A percentile compares a stretch with the other conserved stretches of the same genome.
Evolutionary conservation across 805 yeast species (phyloP).

Genomic region (Saccharomycopsis sp.): DNA sequence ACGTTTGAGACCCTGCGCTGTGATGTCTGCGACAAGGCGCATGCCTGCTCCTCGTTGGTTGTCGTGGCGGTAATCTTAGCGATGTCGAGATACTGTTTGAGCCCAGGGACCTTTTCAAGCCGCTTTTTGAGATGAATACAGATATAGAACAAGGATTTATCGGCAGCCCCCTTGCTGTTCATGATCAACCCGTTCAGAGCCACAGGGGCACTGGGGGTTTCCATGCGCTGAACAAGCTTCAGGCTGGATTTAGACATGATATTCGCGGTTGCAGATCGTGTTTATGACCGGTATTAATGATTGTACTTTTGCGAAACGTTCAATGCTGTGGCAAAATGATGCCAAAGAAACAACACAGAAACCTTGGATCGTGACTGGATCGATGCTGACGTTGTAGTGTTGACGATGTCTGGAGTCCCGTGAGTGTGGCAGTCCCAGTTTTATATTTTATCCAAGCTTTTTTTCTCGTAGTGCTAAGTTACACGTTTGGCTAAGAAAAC

Average conservation of each 20-base stretch:
- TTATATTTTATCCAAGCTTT: not conserved
- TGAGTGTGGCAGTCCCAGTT: not conserved
- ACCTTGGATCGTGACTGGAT: not conserved
- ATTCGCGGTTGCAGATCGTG: not conserved
- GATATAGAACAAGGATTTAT: conserved; percentile 65
- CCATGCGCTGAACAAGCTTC: conserved; percentile 19
- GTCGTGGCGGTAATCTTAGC: conserved; percentile 65
- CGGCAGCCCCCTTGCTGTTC: conserved; percentile 55
- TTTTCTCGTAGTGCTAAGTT: not conserved
- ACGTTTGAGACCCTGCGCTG: conserved; percentile 22
- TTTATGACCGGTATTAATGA: not conserved
- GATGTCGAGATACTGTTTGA: conserved; percentile 58
- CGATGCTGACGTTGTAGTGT: not conserved
- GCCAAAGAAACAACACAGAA: not conserved
- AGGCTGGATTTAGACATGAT: conserved; percentile 2
- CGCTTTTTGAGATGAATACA: conserved; percentile 51
- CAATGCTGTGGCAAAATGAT: not conserved
- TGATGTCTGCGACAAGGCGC: conserved; percentile 35
- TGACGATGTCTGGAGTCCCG: not conserved
- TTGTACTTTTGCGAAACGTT: not conserved
- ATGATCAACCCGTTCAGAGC: conserved; percentile 41
- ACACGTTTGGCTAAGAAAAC: not conserved
- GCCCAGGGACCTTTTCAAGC: conserved; percentile 54
- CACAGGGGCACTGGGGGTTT: conserved; percentile 40
- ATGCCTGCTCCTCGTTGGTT: conserved; percentile 67